Conservation (phyloP, 1,284 basidiomycete genomes). For the Sanghuangporus weigelae region DNA sequence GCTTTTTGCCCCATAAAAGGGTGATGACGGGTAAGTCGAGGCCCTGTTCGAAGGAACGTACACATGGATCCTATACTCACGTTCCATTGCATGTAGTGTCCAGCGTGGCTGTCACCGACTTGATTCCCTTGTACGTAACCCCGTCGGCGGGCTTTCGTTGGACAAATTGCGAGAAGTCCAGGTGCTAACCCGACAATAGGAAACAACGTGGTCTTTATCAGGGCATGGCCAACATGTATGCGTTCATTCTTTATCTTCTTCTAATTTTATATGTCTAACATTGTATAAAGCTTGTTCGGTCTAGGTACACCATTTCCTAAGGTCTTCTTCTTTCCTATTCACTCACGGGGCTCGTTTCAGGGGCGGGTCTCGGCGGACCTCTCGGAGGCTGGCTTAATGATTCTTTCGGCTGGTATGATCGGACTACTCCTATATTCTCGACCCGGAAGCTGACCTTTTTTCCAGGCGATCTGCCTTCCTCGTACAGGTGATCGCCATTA, state of each 20-base stretch:
- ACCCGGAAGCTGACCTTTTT: constrained; percentile 17
- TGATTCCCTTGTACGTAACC: constrained; percentile 70
- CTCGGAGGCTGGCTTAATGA: constrained; percentile 86
- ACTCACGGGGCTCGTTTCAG: constrained; percentile 4
- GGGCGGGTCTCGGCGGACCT: constrained; percentile 84
- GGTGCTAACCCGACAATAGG: constrained; percentile 34
- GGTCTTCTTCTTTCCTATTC: not conserved
- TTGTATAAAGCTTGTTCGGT: constrained; percentile 56
- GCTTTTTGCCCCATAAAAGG: constrained; percentile 31
- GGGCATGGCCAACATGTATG: constrained; percentile 82
- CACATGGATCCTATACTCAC: constrained; percentile 7
- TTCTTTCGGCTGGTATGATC: constrained; percentile 70
- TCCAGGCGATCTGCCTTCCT: constrained; percentile 63
- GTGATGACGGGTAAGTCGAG: constrained; percentile 70
- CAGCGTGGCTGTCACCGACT: constrained; percentile 70
- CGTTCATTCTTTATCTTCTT: constrained; percentile 19
- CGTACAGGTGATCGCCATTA: constrained; percentile 46
- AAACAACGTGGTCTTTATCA: constrained; percentile 86
- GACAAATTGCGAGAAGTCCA: not conserved
- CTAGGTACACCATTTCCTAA: constrained; percentile 36
- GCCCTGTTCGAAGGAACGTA: constrained; percentile 17
- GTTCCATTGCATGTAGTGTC: constrained; percentile 46
- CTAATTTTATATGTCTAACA: not conserved
- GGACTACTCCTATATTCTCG: not conserved
- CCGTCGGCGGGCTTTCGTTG: constrained; percentile 12